Conservation (phyloP, 2,329 filamentous ascomycete species). For the Fusarium aywerte region DNA sequence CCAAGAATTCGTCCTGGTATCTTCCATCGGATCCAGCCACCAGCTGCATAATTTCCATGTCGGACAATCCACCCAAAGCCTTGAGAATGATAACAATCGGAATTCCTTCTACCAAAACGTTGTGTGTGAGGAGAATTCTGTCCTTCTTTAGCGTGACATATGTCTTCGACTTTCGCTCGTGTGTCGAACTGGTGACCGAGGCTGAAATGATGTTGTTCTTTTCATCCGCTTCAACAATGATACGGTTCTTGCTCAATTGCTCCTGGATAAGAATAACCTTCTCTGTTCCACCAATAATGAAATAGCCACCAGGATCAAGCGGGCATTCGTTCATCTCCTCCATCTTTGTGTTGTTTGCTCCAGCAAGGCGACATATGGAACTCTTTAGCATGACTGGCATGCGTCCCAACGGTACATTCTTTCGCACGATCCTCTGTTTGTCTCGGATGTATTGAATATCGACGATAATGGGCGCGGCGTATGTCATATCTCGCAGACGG, state of each 20-base stretch:
- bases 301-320: conserved; percentile 95
- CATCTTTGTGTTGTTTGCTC: conserved; percentile 89
- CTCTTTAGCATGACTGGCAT: conserved; percentile 98
- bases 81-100: conserved; percentile 94
- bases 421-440: conserved; percentile 77
- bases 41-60: conserved; percentile 93
- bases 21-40: conserved; percentile 86
- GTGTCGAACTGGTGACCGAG: conserved; percentile 96
- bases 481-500: conserved; percentile 96
- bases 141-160: conserved; percentile 97
- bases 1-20: conserved; percentile 94
- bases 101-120: conserved; percentile 91
- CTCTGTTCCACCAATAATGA: conserved; percentile 96
- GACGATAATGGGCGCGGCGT: conserved; percentile 91
- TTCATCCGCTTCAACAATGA: conserved; percentile 92
- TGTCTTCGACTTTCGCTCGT: conserved; percentile 97
- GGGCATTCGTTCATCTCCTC: conserved; percentile 94
- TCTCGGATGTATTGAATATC: conserved; percentile 92
- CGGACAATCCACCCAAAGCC: conserved; percentile 91
- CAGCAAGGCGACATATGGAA: conserved; percentile 87
- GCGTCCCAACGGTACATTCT: conserved; percentile 83
- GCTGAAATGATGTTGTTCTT: conserved; percentile 96
- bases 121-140: conserved; percentile 87
- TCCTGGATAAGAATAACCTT: conserved; percentile 99
- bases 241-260: conserved; percentile 98